Evolutionary conservation across 768 basidiomycete genomes (phyloP).

Genomic region (Dacryopinax primogenitus): DNA sequence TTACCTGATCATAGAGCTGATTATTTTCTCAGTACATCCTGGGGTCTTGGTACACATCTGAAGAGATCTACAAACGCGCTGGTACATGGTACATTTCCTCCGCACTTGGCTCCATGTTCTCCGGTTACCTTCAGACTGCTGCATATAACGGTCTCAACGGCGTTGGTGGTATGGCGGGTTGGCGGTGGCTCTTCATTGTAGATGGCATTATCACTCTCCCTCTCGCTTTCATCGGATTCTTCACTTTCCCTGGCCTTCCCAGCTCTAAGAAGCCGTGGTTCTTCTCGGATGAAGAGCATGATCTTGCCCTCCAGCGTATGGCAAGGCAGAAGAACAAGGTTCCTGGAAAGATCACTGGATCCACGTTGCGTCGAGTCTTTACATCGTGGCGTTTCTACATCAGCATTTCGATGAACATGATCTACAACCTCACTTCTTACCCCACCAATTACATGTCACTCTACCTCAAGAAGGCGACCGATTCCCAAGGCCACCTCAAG

Average conservation of each 20-base stretch:
- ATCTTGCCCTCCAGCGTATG: conserved; percentile 15
- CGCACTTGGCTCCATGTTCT: conserved; percentile 8
- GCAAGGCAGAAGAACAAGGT: conserved; percentile 7
- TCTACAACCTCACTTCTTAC: conserved; percentile 15
- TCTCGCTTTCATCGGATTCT: conserved; percentile 14
- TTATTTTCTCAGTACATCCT: conserved; percentile 47
- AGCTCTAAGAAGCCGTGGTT: conserved; percentile 20
- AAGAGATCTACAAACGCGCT: conserved; percentile 56
- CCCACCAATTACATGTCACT: conserved; percentile 18
- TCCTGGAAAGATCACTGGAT: conserved; percentile 13
- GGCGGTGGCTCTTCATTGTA: conserved; percentile 18
- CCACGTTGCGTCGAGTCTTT: conserved; percentile 14
- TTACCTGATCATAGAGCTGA: background rate
- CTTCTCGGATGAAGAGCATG: conserved; percentile 21
- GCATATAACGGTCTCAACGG: conserved; percentile 16
- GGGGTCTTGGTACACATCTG: conserved; percentile 59
- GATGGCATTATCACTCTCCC: conserved; percentile 16
- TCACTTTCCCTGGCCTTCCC: conserved; percentile 22
- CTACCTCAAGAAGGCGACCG: conserved; percentile 14
- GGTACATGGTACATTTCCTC: conserved; percentile 42
- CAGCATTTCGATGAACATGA: background rate
- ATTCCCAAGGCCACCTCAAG: conserved; percentile 10
- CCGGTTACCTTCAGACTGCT: conserved; percentile 16
- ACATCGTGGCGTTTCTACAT: background rate
- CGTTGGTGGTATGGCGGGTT: conserved; percentile 14